These are phyloP conservation scores for Phaeosphaeriaceae sp. DNA, from an alignment of 2,329 filamentous ascomycete species.

Conservation along the genomic window DNA sequence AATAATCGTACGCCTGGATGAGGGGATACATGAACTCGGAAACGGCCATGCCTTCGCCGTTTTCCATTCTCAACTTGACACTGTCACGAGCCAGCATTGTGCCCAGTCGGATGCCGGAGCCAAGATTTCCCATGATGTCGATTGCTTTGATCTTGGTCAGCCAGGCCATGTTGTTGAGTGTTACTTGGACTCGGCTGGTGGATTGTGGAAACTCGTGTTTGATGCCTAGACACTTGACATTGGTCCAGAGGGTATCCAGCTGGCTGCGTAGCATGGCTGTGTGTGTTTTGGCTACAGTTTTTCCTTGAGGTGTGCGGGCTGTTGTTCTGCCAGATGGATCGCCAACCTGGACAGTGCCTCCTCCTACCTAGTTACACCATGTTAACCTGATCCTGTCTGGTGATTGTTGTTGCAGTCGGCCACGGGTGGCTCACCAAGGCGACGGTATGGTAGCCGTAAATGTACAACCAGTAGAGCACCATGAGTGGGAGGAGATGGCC, in stretches of 20 bases:
- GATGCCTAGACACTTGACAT: constrained; percentile 70
- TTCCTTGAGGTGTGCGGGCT: constrained; percentile 62
- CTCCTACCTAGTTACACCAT: constrained; percentile 61
- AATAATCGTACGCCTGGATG: constrained; percentile 97
- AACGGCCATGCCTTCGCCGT: constrained; percentile 90
- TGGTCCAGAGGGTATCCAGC: constrained; percentile 73
- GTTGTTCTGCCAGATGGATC: constrained; percentile 76
- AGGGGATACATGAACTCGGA: constrained; percentile 93
- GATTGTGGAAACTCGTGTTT: constrained; percentile 69
- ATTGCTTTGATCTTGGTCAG: constrained; percentile 73
- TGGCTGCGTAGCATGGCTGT: constrained; percentile 72
- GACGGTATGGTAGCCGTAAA: constrained; percentile 72
- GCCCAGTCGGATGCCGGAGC: constrained; percentile 76
- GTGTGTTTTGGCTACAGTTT: constrained; percentile 65
- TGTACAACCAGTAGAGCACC: constrained; percentile 83
- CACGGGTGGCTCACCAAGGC: constrained; percentile 58
- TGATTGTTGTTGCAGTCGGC: constrained; percentile 8
- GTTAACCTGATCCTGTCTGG: constrained; percentile 39
- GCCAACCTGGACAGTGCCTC: constrained; percentile 78
- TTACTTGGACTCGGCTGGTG: constrained; percentile 69
- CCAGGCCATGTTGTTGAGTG: constrained; percentile 87
- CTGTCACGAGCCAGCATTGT: constrained; percentile 86
- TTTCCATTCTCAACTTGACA: constrained; percentile 82
- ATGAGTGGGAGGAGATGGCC: constrained; percentile 83
- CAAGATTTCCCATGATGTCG: constrained; percentile 77